Evolutionary conservation across 768 basidiomycete genomes (phyloP).

Genomic region (Hericium rajendrae): DNA sequence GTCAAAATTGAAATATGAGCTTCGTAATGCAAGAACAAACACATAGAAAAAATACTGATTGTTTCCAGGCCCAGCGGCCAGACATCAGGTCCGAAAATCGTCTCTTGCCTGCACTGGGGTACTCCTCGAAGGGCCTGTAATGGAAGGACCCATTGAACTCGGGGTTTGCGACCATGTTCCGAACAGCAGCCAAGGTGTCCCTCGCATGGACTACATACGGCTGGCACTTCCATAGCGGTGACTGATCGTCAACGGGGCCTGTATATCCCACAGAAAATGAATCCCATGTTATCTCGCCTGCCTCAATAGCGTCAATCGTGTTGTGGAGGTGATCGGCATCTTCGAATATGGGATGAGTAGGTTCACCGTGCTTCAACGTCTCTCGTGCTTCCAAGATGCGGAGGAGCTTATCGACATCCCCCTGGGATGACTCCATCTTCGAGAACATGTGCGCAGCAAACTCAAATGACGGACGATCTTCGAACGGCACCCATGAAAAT

Average conservation of each 20-base stretch:
- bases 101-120: background rate
- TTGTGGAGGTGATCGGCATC: background rate
- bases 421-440: background rate
- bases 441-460: background rate
- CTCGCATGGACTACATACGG: background rate
- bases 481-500: background rate
- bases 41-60: constrained; percentile 22
- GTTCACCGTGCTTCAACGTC: background rate
- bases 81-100: constrained; percentile 27
- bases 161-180: background rate
- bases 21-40: background rate
- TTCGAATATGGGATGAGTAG: background rate
- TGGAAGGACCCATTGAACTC: background rate
- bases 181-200: background rate
- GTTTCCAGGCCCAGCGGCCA: constrained; percentile 31
- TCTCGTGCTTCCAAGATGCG: background rate
- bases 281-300: background rate
- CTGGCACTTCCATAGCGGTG: background rate
- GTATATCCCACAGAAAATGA: background rate
- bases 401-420: background rate
- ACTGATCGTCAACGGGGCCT: background rate
- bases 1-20: background rate
- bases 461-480: background rate
- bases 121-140: background rate
- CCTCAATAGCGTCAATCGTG: background rate